phyloP scores from a whole-genome alignment of 2,329 filamentous ascomycete species.

The Sphaerostilbella broomeana region DNA sequence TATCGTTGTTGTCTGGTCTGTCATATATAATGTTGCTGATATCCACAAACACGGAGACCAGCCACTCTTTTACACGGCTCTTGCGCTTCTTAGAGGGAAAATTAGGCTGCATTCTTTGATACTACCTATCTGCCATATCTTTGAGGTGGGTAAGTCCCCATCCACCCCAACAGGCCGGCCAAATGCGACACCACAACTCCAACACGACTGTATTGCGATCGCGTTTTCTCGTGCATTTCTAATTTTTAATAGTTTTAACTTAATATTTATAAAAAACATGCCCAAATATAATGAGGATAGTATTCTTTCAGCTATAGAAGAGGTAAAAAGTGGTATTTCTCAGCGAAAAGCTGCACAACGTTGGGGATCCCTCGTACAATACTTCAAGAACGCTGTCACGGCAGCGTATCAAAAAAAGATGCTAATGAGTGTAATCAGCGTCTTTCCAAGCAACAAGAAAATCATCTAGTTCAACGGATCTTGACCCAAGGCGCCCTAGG shows the following conservation, averaged over 20 bases:
- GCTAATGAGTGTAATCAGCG: constrained; percentile 6
- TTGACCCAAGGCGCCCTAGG: not conserved
- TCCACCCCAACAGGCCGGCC: no score
- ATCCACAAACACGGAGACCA: no score
- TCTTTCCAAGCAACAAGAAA: constrained; percentile 11
- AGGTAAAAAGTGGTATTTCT: not conserved
- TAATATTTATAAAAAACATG: not conserved
- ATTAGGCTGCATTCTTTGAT: no score
- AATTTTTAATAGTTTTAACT: not conserved
- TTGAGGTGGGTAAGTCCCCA: no score
- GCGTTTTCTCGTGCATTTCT: constrained; percentile 1
- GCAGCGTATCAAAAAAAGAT: not conserved
- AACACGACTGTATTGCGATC: not conserved
- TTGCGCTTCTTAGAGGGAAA: no score
- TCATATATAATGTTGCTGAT: no score
- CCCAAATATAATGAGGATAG: constrained; percentile 1
- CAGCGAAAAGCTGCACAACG: constrained; percentile 2
- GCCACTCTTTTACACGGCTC: no score
- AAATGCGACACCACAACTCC: no score
- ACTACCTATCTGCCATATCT: no score
- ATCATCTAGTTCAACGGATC: constrained; percentile 10
- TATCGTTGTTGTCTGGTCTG: no score
- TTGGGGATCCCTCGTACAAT: constrained; percentile 7
- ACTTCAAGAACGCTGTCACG: not conserved
- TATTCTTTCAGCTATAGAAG: not conserved